Base-by-base conservation (phyloP, 352 stramenopile genomes). In the Globisporangium sylvaticum region DNA sequence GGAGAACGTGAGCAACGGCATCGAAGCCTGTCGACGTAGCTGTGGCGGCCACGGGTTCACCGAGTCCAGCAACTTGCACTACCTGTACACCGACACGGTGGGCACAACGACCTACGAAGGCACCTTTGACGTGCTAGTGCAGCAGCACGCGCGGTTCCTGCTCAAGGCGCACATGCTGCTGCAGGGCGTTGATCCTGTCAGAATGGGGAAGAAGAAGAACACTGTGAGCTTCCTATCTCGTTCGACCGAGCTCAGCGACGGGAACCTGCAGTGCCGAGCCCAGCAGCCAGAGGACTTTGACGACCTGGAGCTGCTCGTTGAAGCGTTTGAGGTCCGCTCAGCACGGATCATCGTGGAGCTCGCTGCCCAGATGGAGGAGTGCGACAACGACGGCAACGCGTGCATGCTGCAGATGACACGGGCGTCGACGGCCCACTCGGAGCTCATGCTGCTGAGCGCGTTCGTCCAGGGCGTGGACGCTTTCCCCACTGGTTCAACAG, bases 71-170 rank as follows among this genome's bases (percentile, higher is more conserved):
- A 69, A 69, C 37, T 27, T 74, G 29, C 42, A 56, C n/a, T 72
- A 81, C 54, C 66, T 80, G 27, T 72, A 67, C 31, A 54, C 39
- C 20, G 75, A 81, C 62, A 69, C 69, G 2, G 77, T 89, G 1
- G 79, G 79, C 25, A 72, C 78, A 7, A 77, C 60, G 55, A 92
- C 84, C 20, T 88, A 74, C 64, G 82, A 92, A 76, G 84, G 82
- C 22, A 92, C 82, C 20, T 84, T 81, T 46, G 81, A 92, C 65
- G 83, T 92, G 65, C 72, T 92, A 25, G 75, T 88, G 31, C 78
- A 89, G 64, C 82, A 92, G 54, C 82, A 90, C 64, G 72, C 75
- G n/a, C 78, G 77, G 0, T 91, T 80, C 64, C 65, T 92, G 9
- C 31, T 87, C 15, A 92, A 92, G 74, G 55, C 62, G 31, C 31